Evolutionary conservation across 2,329 filamentous ascomycete genomes (phyloP).

Genomic region (Colletotrichum australisinense): DNA sequence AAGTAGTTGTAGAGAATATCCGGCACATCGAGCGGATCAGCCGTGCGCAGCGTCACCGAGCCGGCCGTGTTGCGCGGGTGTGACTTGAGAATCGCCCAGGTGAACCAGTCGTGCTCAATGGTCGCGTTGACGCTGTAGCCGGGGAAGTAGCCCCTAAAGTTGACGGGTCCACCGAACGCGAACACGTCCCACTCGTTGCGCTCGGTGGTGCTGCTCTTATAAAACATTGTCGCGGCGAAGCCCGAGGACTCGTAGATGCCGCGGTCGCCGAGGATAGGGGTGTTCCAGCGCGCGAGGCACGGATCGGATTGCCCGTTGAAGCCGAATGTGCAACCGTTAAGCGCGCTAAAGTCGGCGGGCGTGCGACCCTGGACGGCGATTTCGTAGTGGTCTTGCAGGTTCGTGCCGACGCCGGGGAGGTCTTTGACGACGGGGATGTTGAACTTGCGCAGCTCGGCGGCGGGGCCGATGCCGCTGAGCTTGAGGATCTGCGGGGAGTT

Average conservation of each 20-base stretch:
- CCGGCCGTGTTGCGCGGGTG: slow-evolving; percentile 73
- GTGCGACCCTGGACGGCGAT: slow-evolving; percentile 57
- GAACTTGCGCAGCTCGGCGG: slow-evolving; percentile 49
- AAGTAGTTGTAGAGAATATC: slow-evolving; percentile 73
- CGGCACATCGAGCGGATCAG: slow-evolving; percentile 73
- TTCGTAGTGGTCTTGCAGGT: slow-evolving; percentile 69
- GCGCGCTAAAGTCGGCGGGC: slow-evolving; percentile 50
- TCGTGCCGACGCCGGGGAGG: slow-evolving; percentile 69
- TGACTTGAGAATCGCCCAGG: slow-evolving; percentile 67
- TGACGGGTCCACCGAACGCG: slow-evolving; percentile 51
- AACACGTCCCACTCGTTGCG: slow-evolving; percentile 46
- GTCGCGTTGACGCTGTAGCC: slow-evolving; percentile 47
- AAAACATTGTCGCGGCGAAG: slow-evolving; percentile 41
- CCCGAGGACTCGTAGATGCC: slow-evolving; percentile 42
- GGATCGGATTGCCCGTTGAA: slow-evolving; percentile 46
- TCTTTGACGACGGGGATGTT: slow-evolving; percentile 59
- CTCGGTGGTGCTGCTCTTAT: slow-evolving; percentile 42
- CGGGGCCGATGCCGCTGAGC: slow-evolving; percentile 60
- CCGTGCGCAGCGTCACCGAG: slow-evolving; percentile 68
- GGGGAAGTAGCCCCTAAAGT: slow-evolving; percentile 54
- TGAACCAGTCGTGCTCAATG: slow-evolving; percentile 52
- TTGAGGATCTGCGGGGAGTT: slow-evolving; percentile 66
- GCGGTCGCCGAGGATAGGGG: slow-evolving; percentile 54
- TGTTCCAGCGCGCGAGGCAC: slow-evolving; percentile 45
- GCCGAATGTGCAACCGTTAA: slow-evolving; percentile 44